phyloP scores from a whole-genome alignment of 2,329 filamentous ascomycete species.

The Macrophomina pseudophaseolina region DNA sequence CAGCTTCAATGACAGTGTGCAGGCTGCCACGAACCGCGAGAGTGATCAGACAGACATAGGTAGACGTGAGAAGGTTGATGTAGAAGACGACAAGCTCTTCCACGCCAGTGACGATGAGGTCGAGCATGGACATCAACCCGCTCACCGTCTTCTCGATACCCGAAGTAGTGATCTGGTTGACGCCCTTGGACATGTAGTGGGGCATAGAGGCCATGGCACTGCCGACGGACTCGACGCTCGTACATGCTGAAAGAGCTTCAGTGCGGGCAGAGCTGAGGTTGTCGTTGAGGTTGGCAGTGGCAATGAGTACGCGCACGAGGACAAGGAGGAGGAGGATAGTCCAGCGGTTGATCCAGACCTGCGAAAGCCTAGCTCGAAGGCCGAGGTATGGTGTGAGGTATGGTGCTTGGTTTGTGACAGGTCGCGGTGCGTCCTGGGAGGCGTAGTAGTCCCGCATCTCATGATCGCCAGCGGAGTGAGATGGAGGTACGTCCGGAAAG shows the following conservation, averaged over 20 bases:
- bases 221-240: slow-evolving; percentile 88
- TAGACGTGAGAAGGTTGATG: slow-evolving; percentile 88
- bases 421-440: slow-evolving; percentile 60
- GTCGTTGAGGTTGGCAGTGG: slow-evolving; percentile 72
- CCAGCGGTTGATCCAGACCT: slow-evolving; percentile 98
- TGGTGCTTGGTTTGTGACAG: slow-evolving; percentile 66
- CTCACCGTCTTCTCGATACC: slow-evolving; percentile 81
- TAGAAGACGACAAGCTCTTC: slow-evolving; percentile 89
- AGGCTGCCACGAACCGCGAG: slow-evolving; percentile 81
- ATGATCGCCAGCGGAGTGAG: slow-evolving; percentile 65
- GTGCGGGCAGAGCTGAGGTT: slow-evolving; percentile 76
- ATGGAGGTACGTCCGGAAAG: slow-evolving; percentile 62
- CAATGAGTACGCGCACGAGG: slow-evolving; percentile 78
- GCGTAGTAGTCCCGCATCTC: slow-evolving; percentile 66
- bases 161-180: slow-evolving; percentile 82
- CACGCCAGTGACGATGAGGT: slow-evolving; percentile 79
- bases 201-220: slow-evolving; percentile 98
- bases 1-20: slow-evolving; percentile 68
- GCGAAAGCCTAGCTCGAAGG: slow-evolving; percentile 84
- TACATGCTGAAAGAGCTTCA: slow-evolving; percentile 87
- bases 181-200: slow-evolving; percentile 85
- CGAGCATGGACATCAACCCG: slow-evolving; percentile 78
- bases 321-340: slow-evolving; percentile 87
- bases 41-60: slow-evolving; percentile 87
- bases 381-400: slow-evolving; percentile 90